Percentiles rank a stretch among this genome's conserved stretches.
phyloP scores from a whole-genome alignment of 208 protist species.

The Endotrypanum monterogeii region DNA sequence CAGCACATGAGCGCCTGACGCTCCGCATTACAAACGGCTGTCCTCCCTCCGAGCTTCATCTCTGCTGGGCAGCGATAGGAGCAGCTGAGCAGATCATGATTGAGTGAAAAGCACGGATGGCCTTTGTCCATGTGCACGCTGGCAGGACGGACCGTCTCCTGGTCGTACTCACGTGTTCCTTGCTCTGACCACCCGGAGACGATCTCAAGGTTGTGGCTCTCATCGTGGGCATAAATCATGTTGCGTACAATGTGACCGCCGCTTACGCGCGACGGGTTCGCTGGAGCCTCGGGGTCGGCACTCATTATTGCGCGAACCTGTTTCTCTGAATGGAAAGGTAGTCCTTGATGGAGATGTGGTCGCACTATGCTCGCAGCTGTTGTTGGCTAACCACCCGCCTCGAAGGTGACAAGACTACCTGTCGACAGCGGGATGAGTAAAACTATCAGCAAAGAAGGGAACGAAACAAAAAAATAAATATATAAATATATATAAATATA shows the following conservation, averaged over 20 bases:
- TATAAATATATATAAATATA: too few species aligned
- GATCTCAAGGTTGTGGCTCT: conserved; percentile 57
- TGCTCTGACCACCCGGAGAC: conserved; percentile 76
- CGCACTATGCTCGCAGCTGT: not conserved
- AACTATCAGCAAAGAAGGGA: conserved; percentile 12
- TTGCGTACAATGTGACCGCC: conserved; percentile 82
- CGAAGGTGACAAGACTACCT: not conserved
- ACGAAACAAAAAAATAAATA: too few species aligned
- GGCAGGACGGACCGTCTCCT: conserved; percentile 61
- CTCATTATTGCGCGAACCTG: conserved; percentile 40
- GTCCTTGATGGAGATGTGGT: not conserved
- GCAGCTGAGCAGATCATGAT: conserved; percentile 56
- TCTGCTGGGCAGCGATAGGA: conserved; percentile 56
- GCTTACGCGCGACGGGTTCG: conserved; percentile 50
- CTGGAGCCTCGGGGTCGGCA: conserved; percentile 67
- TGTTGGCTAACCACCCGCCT: not conserved
- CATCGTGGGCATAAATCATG: conserved; percentile 78
- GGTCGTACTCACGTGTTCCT: conserved; percentile 68
- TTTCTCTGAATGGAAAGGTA: not conserved
- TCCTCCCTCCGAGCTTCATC: conserved; percentile 77
- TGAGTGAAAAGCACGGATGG: conserved; percentile 65
- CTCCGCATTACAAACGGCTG: conserved; percentile 62
- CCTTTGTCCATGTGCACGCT: conserved; percentile 33
- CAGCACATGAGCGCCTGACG: conserved; percentile 73
- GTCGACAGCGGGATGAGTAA: conserved; percentile 8